These are phyloP conservation scores for Colletotrichum cuscutae DNA, from an alignment of 2,329 filamentous ascomycete species.

Conservation along the genomic window DNA sequence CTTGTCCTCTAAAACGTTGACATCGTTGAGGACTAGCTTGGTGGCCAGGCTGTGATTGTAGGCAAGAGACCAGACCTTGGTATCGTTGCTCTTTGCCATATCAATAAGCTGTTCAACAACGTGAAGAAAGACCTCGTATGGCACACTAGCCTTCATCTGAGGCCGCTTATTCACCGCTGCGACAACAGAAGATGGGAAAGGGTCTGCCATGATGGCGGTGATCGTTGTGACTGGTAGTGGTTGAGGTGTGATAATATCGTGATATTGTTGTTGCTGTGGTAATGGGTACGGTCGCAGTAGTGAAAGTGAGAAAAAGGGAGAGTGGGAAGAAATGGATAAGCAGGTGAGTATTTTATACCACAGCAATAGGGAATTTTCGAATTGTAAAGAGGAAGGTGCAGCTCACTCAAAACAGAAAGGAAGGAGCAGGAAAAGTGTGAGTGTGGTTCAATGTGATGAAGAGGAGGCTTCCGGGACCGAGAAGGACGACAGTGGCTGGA, in stretches of 20 bases:
- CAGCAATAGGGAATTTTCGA: neutral
- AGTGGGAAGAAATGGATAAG: neutral
- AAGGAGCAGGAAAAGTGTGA: neutral
- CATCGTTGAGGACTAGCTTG: neutral
- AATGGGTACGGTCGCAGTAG: neutral
- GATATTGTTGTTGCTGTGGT: neutral
- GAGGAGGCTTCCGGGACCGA: neutral
- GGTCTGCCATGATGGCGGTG: neutral
- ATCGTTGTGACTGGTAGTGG: too few relatives aligned
- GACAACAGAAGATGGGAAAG: neutral
- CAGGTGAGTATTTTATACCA: neutral
- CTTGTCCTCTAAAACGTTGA: neutral
- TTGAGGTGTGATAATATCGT: neutral
- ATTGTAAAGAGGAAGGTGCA: neutral
- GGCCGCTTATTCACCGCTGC: neutral
- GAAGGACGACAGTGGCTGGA: neutral
- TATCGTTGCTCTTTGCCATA: neutral
- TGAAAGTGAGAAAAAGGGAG: neutral
- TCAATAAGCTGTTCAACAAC: neutral
- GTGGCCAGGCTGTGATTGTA: neutral
- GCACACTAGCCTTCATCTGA: neutral
- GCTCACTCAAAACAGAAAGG: neutral
- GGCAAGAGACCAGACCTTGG: neutral
- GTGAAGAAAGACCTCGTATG: neutral
- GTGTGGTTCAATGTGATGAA: neutral